phyloP scores from a whole-genome alignment of 495 filamentous ascomycete genomes.

The Thozetella sp. region DNA sequence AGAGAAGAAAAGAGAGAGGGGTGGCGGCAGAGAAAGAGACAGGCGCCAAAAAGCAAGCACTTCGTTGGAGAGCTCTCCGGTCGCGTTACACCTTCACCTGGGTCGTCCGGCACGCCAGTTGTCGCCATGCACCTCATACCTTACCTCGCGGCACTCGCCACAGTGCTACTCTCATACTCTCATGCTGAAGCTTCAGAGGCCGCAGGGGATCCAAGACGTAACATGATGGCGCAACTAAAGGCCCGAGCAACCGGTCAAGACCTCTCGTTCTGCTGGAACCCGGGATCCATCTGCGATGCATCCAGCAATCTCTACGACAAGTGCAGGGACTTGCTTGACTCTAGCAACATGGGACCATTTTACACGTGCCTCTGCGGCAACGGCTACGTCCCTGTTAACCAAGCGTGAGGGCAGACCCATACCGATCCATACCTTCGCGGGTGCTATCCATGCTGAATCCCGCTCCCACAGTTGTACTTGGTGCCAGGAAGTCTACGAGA shows the following conservation, averaged over 20 bases:
- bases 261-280: neutral
- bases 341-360: neutral
- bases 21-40: too few relatives aligned
- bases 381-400: neutral
- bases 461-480: neutral
- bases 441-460: neutral
- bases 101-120: too few relatives aligned
- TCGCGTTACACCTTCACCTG: too few relatives aligned
- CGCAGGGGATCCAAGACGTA: neutral
- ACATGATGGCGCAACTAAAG: neutral
- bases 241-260: neutral
- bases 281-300: neutral
- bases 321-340: neutral
- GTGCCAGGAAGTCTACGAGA: slow-evolving; percentile 1
- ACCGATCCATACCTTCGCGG: neutral
- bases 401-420: neutral
- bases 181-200: too few relatives aligned
- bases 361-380: slow-evolving; percentile 4
- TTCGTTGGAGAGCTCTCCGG: too few relatives aligned
- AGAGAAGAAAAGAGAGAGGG: too few relatives aligned
- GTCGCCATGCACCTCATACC: too few relatives aligned
- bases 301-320: slow-evolving; percentile 1
- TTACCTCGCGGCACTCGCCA: too few relatives aligned
- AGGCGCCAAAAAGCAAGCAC: too few relatives aligned
- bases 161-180: too few relatives aligned